These are phyloP conservation scores for Syncephalastrum sp. DNA, from an alignment of 371 early-diverging fungal genomes.

Conservation along the genomic window DNA sequence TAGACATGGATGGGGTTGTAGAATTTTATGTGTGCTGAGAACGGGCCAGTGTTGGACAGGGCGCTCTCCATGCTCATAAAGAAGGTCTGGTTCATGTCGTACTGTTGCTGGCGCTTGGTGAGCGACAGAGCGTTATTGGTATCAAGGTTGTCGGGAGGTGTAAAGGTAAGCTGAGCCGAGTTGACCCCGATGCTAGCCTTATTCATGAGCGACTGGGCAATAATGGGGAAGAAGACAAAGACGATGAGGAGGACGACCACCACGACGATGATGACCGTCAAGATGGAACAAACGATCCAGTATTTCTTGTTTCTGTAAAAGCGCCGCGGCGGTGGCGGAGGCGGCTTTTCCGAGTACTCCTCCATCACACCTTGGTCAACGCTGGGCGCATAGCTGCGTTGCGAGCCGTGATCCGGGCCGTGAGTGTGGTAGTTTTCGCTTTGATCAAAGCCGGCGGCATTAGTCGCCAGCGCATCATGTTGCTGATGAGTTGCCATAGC, in stretches of 20 bases:
- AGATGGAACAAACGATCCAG: conserved; percentile 50
- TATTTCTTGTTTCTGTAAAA: conserved; percentile 53
- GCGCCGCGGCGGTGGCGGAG: conserved; percentile 20
- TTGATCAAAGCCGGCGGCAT: neutral
- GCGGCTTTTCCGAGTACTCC: conserved; percentile 31
- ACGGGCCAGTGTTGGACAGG: conserved; percentile 56
- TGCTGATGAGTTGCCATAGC: neutral
- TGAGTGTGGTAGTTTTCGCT: neutral
- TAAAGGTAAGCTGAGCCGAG: conserved; percentile 44
- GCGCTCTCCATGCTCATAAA: conserved; percentile 43
- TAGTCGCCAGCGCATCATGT: neutral
- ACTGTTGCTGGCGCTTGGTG: conserved; percentile 17
- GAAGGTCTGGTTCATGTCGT: conserved; percentile 34
- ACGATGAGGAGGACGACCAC: conserved; percentile 45
- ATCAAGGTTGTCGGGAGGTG: conserved; percentile 24
- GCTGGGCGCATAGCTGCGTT: conserved; percentile 4
- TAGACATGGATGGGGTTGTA: conserved; percentile 46
- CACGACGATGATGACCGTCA: conserved; percentile 35
- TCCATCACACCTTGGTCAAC: conserved; percentile 19
- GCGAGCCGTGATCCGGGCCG: neutral
- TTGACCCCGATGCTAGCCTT: conserved; percentile 44
- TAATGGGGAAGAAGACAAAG: conserved; percentile 52
- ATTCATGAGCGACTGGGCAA: conserved; percentile 54
- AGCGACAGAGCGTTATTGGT: neutral
- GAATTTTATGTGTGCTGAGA: conserved; percentile 52